Evolutionary conservation across 768 basidiomycete genomes (phyloP).

Genomic region (Leccinum boreale): DNA sequence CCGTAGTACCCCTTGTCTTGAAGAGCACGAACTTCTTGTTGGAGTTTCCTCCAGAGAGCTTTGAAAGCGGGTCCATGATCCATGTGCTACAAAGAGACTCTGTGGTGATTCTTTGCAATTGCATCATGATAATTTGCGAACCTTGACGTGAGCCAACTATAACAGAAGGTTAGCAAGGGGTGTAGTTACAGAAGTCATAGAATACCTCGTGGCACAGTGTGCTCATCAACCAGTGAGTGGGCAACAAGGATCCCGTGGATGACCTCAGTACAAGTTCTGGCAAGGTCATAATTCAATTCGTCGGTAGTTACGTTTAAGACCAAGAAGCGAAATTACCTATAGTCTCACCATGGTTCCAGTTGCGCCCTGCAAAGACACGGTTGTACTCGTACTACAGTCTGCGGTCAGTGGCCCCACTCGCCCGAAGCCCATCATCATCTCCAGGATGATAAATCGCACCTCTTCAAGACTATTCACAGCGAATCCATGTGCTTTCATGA

Average conservation of each 20-base stretch:
- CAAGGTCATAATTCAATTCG: neutral
- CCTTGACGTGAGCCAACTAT: slow-evolving; percentile 83
- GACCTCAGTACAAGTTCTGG: slow-evolving; percentile 74
- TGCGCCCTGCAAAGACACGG: slow-evolving; percentile 73
- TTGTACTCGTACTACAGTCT: slow-evolving; percentile 70
- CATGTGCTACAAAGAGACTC: slow-evolving; percentile 54
- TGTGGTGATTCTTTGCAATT: neutral
- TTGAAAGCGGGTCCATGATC: slow-evolving; percentile 78
- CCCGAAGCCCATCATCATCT: neutral
- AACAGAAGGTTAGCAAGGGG: slow-evolving; percentile 4
- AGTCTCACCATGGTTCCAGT: slow-evolving; percentile 83
- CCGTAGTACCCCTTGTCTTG: slow-evolving; percentile 79
- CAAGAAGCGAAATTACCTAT: slow-evolving; percentile 46
- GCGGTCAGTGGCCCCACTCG: neutral
- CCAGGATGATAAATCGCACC: slow-evolving; percentile 37
- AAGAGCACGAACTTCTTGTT: slow-evolving; percentile 62
- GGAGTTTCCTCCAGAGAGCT: slow-evolving; percentile 64
- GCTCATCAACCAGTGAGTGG: slow-evolving; percentile 68
- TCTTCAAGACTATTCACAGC: slow-evolving; percentile 78
- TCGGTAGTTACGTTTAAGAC: neutral
- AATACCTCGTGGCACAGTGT: slow-evolving; percentile 80
- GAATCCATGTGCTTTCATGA: slow-evolving; percentile 81
- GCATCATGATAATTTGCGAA: slow-evolving; percentile 22
- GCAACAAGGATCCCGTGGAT: slow-evolving; percentile 55
- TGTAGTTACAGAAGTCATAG: neutral